Evolutionary conservation across 2,329 filamentous ascomycete genomes (phyloP).

Genomic region (Cercospora janseana): DNA sequence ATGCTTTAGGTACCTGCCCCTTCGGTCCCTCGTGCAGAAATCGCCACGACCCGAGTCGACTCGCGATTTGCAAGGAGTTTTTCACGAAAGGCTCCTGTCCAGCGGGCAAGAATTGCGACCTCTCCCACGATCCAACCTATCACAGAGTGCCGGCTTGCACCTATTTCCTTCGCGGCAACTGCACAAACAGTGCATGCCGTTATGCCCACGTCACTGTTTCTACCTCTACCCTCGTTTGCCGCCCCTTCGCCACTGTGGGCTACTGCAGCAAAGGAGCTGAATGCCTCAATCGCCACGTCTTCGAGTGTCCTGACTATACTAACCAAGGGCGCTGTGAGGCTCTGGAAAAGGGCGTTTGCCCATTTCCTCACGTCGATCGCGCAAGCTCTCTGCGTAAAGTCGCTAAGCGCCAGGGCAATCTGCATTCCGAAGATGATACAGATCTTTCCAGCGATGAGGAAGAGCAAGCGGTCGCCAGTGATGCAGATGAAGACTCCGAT

Average conservation of each 20-base stretch:
- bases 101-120: slow-evolving; percentile 76
- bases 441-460: slow-evolving; percentile 80
- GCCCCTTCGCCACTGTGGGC: slow-evolving; percentile 77
- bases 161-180: slow-evolving; percentile 86
- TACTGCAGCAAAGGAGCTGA: slow-evolving; percentile 80
- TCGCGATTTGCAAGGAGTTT: slow-evolving; percentile 86
- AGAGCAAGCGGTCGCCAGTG: slow-evolving; percentile 50
- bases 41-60: slow-evolving; percentile 79
- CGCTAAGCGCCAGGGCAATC: slow-evolving; percentile 45
- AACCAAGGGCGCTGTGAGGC: slow-evolving; percentile 81
- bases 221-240: slow-evolving; percentile 75
- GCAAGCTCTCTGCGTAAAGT: slow-evolving; percentile 72
- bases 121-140: slow-evolving; percentile 81
- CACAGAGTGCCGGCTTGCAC: slow-evolving; percentile 84
- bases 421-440: slow-evolving; percentile 35
- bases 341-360: slow-evolving; percentile 63
- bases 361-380: slow-evolving; percentile 81
- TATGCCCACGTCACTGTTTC: slow-evolving; percentile 83
- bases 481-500: slow-evolving; percentile 57
- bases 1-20: slow-evolving; percentile 69
- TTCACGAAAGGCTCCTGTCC: slow-evolving; percentile 75
- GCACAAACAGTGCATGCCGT: slow-evolving; percentile 79
- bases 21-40: slow-evolving; percentile 79
- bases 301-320: slow-evolving; percentile 90
- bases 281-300: slow-evolving; percentile 78